Evolutionary conservation across 768 basidiomycete species (phyloP), one percentile per base, ranked within the genome.

Genomic region (Boletus rubroflammeus): DNA sequence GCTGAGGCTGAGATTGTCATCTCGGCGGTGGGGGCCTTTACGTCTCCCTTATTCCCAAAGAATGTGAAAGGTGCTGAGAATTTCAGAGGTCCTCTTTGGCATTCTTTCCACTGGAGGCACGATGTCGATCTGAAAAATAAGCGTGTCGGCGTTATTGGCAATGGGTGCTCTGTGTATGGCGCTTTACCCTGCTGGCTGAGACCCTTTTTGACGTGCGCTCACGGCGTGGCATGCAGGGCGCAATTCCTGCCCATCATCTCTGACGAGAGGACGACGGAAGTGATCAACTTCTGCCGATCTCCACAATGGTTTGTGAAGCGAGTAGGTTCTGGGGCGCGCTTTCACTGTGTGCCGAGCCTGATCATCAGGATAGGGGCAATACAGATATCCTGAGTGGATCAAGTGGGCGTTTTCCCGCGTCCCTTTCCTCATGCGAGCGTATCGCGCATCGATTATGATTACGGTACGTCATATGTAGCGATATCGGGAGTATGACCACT

Each of bases 171-270:
- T 39, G 83, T 77, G 76, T 83, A 62, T 60, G 76, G 73, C 34
- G 42, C 25, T 56, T 58, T 43, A 47, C 25, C 57, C 60, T 53
- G 54, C 40, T 50, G 45, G 26, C 39, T 5, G 43, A 23, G 38
- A 39, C 54, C 57, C 52, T 46, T 17, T 32, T 26, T 38, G 47
- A 52, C 44, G 42, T 47, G 51, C 44, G 42, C 45, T 50, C 42
- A 46, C 38, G 36, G 41, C 47, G 43, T 55, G 32, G 57, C 28
- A 34, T 65, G 23, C 51, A 85, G 84, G 19, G 81, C 84, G 6
- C 85, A 88, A 63, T 76, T 84, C 42, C 64, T 83, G n/a, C 81
- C 82, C 11, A 62, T 73, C 54, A 81, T 84, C 53, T 72, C 81
- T 15, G 62, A 66, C 39, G 80, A 83, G 55, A 70, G 76, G 10